Evolutionary conservation across 2,329 filamentous ascomycete species (phyloP).

Genomic region (Cytospora paraplurivora): DNA sequence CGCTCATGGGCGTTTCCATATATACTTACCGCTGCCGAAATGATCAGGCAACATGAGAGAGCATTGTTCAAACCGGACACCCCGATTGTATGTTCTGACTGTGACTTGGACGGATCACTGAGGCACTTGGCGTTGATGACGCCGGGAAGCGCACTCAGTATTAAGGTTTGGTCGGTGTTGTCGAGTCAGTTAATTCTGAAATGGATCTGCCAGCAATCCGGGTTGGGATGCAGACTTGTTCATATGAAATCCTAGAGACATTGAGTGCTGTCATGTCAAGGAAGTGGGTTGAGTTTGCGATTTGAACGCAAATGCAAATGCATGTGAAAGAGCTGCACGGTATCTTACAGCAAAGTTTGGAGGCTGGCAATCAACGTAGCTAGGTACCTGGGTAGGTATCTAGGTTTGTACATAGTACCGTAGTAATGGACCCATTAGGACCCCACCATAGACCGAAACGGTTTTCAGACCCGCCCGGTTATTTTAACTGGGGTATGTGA

Average conservation of each 20-base stretch:
- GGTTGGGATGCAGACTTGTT: background rate
- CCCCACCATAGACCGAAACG: conserved; percentile 11
- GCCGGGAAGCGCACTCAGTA: background rate
- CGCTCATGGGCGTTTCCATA: conserved; percentile 20
- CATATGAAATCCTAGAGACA: too few species aligned
- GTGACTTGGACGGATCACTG: background rate
- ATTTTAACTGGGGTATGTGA: conserved; percentile 12
- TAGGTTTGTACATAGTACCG: background rate
- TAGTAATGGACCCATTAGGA: background rate
- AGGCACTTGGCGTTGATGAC: conserved; percentile 12
- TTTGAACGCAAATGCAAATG: too few species aligned
- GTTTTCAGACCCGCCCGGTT: conserved; percentile 16
- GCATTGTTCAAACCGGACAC: conserved; percentile 11
- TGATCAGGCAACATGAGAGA: conserved; percentile 6
- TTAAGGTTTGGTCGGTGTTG: background rate
- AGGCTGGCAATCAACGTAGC: too few species aligned
- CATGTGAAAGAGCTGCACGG: too few species aligned
- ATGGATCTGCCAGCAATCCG: background rate
- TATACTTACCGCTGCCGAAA: conserved; percentile 13
- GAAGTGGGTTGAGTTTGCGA: too few species aligned
- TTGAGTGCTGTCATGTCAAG: too few species aligned
- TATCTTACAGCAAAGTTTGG: too few species aligned
- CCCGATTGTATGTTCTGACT: conserved; percentile 19
- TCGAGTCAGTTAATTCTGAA: conserved; percentile 1
- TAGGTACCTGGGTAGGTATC: too few species aligned